Conservation (phyloP, 176 grass and related monocot genomes). For the Avena atlantica region DNA sequence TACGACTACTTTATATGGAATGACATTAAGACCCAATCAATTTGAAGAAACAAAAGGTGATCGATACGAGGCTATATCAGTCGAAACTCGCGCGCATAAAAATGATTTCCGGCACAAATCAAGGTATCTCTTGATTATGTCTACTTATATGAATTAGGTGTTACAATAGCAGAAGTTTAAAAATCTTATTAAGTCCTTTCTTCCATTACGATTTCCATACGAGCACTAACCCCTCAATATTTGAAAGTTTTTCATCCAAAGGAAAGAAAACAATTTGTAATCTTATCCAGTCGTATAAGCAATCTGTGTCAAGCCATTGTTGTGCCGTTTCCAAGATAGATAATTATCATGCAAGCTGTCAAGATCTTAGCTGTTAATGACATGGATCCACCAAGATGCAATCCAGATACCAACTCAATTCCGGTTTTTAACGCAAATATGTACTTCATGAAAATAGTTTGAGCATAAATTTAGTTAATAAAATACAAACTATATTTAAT, state of each 20-base stretch:
- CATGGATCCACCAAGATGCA: too few relatives aligned
- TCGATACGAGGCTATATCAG: too few relatives aligned
- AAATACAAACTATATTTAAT: too few relatives aligned
- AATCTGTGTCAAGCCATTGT: background rate
- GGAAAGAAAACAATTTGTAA: background rate
- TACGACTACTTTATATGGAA: background rate
- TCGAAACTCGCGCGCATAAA: background rate
- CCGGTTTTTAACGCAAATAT: too few relatives aligned
- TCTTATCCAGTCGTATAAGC: background rate
- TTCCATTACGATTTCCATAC: background rate
- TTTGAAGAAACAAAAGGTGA: too few relatives aligned
- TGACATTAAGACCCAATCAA: background rate
- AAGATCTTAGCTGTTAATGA: conserved; percentile 33
- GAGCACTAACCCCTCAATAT: background rate
- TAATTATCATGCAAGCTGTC: conserved; percentile 1
- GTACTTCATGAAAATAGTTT: too few relatives aligned
- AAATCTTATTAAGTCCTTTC: conserved; percentile 12
- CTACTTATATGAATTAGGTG: background rate
- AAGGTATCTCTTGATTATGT: background rate
- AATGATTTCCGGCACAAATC: background rate
- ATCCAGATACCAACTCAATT: too few relatives aligned
- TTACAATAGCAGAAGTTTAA: background rate
- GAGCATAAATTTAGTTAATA: too few relatives aligned
- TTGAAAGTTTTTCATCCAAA: background rate
- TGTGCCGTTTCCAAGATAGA: background rate